Evolutionary conservation across 2,329 filamentous ascomycete species (phyloP).

Genomic region (Claviceps digitariae): DNA sequence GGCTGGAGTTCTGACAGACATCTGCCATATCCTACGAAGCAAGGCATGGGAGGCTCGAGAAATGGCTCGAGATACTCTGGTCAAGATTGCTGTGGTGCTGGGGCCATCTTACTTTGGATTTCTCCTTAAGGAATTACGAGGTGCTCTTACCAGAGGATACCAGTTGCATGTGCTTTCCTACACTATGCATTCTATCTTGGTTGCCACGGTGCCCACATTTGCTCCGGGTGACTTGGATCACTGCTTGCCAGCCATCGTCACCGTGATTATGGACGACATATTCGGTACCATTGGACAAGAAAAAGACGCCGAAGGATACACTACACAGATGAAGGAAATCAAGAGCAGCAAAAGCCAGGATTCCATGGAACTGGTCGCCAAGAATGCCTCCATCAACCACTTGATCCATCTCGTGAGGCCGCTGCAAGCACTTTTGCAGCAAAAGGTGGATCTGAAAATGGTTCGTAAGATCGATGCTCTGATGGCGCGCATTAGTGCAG

Average conservation of each 20-base stretch:
- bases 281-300: conserved; percentile 88
- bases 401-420: conserved; percentile 67
- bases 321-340: conserved; percentile 91
- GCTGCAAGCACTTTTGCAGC: conserved; percentile 62
- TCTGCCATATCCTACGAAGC: conserved; percentile 84
- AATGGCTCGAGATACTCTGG: conserved; percentile 76
- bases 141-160: conserved; percentile 72
- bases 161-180: conserved; percentile 92
- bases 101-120: conserved; percentile 80
- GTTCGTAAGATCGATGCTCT: conserved; percentile 85
- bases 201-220: conserved; percentile 59
- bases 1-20: conserved; percentile 75
- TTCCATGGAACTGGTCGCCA: conserved; percentile 86
- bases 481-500: conserved; percentile 67
- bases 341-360: conserved; percentile 98
- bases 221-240: conserved; percentile 79
- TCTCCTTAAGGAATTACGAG: conserved; percentile 79
- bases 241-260: conserved; percentile 63
- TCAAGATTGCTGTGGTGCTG: conserved; percentile 68
- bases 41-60: conserved; percentile 81
- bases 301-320: conserved; percentile 93
- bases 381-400: conserved; percentile 60
- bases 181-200: conserved; percentile 82
- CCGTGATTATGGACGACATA: conserved; percentile 91
- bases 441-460: conserved; percentile 72